These are phyloP conservation scores for Kodamaea neixiangensis DNA, from an alignment of 805 yeast genomes.

Conservation along the genomic window DNA sequence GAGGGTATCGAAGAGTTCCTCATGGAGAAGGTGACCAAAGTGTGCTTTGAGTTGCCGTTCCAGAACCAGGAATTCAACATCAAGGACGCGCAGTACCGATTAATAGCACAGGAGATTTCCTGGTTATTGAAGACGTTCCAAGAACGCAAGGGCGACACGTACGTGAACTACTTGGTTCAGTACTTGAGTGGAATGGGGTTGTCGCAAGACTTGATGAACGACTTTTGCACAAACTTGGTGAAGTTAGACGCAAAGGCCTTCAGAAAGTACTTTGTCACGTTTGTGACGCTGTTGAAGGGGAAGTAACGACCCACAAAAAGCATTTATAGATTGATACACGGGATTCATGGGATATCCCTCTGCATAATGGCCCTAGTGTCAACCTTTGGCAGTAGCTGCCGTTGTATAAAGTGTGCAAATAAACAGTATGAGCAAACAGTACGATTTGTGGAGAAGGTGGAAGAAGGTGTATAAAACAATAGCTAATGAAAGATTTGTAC, in stretches of 20 bases:
- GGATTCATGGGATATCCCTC: constrained; percentile 3
- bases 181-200: constrained; percentile 60
- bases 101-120: constrained; percentile 74
- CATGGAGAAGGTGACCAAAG: constrained; percentile 63
- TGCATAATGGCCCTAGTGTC: constrained; percentile 2
- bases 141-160: constrained; percentile 41
- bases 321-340: constrained; percentile 5
- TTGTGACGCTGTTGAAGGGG: constrained; percentile 29
- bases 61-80: constrained; percentile 63
- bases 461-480: not conserved
- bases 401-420: constrained; percentile 3
- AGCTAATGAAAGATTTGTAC: too few relatives aligned
- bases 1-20: constrained; percentile 74
- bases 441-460: not conserved
- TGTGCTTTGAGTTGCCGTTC: constrained; percentile 80
- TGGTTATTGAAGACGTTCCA: constrained; percentile 65
- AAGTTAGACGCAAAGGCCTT: constrained; percentile 61
- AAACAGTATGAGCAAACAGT: constrained; percentile 1
- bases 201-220: constrained; percentile 58
- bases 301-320: constrained; percentile 16
- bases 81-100: constrained; percentile 77
- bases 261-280: constrained; percentile 64
- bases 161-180: constrained; percentile 47
- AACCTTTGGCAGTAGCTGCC: constrained; percentile 5
- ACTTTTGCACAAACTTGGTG: constrained; percentile 61